Evolutionary conservation across 2,329 filamentous ascomycete genomes (phyloP).

Genomic region (Alternaria gaisen): DNA sequence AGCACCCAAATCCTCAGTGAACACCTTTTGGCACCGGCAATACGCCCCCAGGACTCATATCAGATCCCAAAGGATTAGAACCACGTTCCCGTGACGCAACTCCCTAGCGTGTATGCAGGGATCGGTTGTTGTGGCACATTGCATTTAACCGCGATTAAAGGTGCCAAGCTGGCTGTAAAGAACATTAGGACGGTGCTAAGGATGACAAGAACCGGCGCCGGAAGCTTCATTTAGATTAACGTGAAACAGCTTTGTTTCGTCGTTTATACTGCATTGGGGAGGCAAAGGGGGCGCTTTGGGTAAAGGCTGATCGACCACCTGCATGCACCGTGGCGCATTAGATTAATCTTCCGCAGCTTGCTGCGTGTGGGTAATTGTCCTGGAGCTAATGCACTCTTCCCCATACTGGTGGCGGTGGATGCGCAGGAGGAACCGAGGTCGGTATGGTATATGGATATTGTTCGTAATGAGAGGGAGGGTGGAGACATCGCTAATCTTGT

Average conservation of each 20-base stretch:
- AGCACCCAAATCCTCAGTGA: not conserved
- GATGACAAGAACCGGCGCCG: conserved; percentile 26
- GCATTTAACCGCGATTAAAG: conserved; percentile 13
- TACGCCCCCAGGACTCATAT: not conserved
- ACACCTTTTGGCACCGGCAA: conserved; percentile 4
- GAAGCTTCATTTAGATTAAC: conserved; percentile 32
- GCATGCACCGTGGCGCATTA: not conserved
- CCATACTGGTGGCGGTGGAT: not conserved
- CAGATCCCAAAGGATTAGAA: not conserved
- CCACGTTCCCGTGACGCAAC: not conserved
- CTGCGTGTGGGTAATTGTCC: not conserved
- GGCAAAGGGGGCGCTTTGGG: not conserved
- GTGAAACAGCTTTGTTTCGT: conserved; percentile 4
- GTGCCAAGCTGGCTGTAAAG: not conserved
- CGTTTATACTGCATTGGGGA: not conserved
- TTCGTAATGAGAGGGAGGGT: not conserved
- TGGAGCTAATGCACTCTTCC: not conserved
- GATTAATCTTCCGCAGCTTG: not conserved
- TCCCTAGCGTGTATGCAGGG: not conserved
- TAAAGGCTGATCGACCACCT: not conserved
- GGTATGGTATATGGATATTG: conserved; percentile 2
- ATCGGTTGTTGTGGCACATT: conserved; percentile 11
- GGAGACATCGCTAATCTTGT: not conserved
- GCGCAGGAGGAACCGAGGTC: not conserved
- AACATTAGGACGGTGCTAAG: conserved; percentile 7